Conservation (phyloP, 768 basidiomycete genomes). For the Auriscalpium orientale region DNA sequence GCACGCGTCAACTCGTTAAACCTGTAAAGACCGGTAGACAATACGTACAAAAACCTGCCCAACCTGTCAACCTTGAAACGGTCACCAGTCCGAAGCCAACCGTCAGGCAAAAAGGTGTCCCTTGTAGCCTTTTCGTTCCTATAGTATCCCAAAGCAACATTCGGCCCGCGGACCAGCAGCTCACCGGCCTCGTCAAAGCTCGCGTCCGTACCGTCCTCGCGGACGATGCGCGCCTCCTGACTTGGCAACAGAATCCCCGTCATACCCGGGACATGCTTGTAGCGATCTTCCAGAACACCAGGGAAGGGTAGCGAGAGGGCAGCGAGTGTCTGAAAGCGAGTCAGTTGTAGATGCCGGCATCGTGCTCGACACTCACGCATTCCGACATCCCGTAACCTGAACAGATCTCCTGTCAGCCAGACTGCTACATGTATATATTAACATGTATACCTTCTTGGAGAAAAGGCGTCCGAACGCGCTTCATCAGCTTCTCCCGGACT, state of each 20-base stretch:
- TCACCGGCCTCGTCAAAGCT: slow-evolving; percentile 56
- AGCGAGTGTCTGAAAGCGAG: neutral
- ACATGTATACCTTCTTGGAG: too few relatives aligned
- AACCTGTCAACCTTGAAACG: slow-evolving; percentile 52
- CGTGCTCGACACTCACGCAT: slow-evolving; percentile 33
- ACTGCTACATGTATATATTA: too few relatives aligned
- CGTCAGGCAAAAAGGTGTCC: slow-evolving; percentile 54
- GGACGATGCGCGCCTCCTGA: slow-evolving; percentile 53
- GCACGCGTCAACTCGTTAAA: neutral
- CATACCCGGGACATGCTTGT: slow-evolving; percentile 29
- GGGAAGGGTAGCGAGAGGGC: slow-evolving; percentile 4
- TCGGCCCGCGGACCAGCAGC: slow-evolving; percentile 48
- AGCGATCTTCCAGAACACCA: slow-evolving; percentile 1
- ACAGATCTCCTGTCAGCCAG: neutral
- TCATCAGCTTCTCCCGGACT: slow-evolving; percentile 37
- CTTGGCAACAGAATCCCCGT: slow-evolving; percentile 57
- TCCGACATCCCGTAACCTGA: slow-evolving; percentile 74
- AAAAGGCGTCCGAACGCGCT: too few relatives aligned
- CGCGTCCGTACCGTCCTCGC: slow-evolving; percentile 50
- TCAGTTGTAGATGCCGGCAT: neutral
- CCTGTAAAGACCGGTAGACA: neutral
- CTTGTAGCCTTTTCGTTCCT: slow-evolving; percentile 58
- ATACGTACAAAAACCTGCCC: slow-evolving; percentile 57
- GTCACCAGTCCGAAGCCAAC: slow-evolving; percentile 76
- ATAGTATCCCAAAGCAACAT: slow-evolving; percentile 64